These are phyloP conservation scores for Ophiocordyceps camponoti-leonardi DNA, from an alignment of 2,329 filamentous ascomycete species.

Conservation along the genomic window DNA sequence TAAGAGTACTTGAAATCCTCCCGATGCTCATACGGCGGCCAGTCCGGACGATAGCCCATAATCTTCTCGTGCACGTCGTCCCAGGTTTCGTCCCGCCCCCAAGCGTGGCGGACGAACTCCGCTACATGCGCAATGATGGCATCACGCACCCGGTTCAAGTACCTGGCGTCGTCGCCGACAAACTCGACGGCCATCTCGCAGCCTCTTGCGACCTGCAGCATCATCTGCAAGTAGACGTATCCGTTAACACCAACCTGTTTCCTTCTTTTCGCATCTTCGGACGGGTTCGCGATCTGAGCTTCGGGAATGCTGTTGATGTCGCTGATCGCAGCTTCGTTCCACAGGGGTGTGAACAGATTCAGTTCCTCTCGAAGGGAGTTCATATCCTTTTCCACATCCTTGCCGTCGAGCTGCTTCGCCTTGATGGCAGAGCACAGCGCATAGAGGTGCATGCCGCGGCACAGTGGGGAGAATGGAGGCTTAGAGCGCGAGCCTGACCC, in stretches of 20 bases:
- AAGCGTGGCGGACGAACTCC: slow-evolving; percentile 9
- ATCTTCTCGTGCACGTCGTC: slow-evolving; percentile 9
- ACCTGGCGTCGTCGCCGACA: slow-evolving; percentile 12
- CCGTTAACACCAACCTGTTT: slow-evolving; percentile 6
- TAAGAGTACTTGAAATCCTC: too few species aligned
- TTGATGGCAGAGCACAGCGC: slow-evolving; percentile 10
- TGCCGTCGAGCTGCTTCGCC: slow-evolving; percentile 8
- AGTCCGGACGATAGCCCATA: slow-evolving; percentile 11
- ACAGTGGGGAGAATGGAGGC: slow-evolving; percentile 9
- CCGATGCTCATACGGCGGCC: slow-evolving; percentile 5
- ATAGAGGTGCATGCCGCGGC: slow-evolving; percentile 15
- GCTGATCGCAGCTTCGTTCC: slow-evolving; percentile 7
- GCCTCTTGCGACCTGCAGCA: slow-evolving; percentile 20
- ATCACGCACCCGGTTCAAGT: slow-evolving; percentile 21
- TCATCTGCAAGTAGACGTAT: slow-evolving; percentile 9
- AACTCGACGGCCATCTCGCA: slow-evolving; percentile 26
- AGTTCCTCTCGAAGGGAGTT: slow-evolving; percentile 12
- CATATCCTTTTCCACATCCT: slow-evolving; percentile 9
- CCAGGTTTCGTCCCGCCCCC: slow-evolving; percentile 6
- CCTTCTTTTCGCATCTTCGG: slow-evolving; percentile 1
- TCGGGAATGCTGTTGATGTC: slow-evolving; percentile 7
- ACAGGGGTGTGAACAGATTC: slow-evolving; percentile 10
- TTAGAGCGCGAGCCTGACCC: slow-evolving; percentile 3
- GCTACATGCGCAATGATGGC: slow-evolving; percentile 19
- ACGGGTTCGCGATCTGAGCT: slow-evolving; percentile 10